Evolutionary conservation across 495 filamentous ascomycete genomes (phyloP), one percentile per base, ranked within the genome.

Genomic region (Talaromyces stipitatus): DNA sequence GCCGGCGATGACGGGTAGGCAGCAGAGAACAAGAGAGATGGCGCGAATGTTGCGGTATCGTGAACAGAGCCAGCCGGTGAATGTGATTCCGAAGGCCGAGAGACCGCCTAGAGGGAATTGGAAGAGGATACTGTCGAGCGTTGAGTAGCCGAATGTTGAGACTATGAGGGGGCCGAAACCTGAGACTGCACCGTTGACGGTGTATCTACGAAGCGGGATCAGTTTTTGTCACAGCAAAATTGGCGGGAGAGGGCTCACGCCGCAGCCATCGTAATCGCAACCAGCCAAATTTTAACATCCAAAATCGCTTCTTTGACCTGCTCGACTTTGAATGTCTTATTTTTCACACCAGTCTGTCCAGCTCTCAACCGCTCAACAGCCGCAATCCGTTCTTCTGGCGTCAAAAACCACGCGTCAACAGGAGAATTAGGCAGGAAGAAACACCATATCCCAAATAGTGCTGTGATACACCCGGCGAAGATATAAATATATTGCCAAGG

Each of bases 81-180:
- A 65, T 0, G 87, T 75, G 57, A 89, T 87, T 59, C 76, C 78
- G 56, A 89, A 73, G 45, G 87, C 72, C 57, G 78, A 83, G 12
- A 90, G 60, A 5, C 65, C 86, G 8, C 86, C 86, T 3, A 89
- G 73, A 1, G 87, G 87, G 56, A 89, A 88, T 61, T 90, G 87
- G 60, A 85, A 83, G 2, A 90, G 72, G 55, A 90, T 89, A 0
- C 82, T 82, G 30, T 88, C 77, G 3, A 88, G 71, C 0, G 80
- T 79, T 20, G 73, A 72, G 66, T 80, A 91, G 55, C 87, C 87
- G 60, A 90, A 90, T 0, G 85, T 90, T 2, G 77, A 81, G 2
- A 91, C 86, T 57, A 90, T 89, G 4, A 90, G 67, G 2, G 86
- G 86, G 0, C 87, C 86, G 62, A 90, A 90, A 0, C 86, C 86